phyloP scores from a whole-genome alignment of 2,329 filamentous ascomycete genomes.

The Cladophialophora psammophila region DNA sequence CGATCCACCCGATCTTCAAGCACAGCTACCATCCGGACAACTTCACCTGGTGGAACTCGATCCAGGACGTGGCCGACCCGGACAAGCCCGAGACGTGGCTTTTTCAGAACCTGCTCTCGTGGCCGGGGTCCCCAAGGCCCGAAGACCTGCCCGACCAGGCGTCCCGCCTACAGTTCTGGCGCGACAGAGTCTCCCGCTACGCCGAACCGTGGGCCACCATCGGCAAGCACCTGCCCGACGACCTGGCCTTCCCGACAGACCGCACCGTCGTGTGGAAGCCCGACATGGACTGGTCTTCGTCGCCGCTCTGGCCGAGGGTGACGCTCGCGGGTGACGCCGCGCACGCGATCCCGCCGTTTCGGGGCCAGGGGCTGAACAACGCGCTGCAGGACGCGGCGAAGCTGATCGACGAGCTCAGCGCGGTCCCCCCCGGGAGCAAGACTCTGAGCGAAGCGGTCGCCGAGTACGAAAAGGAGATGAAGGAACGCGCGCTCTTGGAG shows the following conservation, averaged over 20 bases:
- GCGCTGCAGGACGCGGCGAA: constrained; percentile 62
- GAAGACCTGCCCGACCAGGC: constrained; percentile 27
- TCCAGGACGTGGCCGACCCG: constrained; percentile 28
- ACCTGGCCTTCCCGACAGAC: constrained; percentile 30
- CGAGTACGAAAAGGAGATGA: constrained; percentile 48
- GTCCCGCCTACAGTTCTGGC: constrained; percentile 32
- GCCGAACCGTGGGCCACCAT: constrained; percentile 25
- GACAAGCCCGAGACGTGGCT: constrained; percentile 27
- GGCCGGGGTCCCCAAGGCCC: constrained; percentile 18
- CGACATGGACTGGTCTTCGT: constrained; percentile 38
- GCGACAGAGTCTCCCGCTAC: constrained; percentile 21
- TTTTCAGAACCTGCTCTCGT: constrained; percentile 28
- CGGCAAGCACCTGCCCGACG: constrained; percentile 28
- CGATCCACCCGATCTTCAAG: constrained; percentile 32
- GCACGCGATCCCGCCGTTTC: constrained; percentile 67
- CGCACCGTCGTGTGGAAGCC: constrained; percentile 37
- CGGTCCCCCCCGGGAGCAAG: neutral
- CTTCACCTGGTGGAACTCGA: constrained; percentile 6
- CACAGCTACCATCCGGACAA: constrained; percentile 26
- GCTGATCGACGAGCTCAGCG: constrained; percentile 44
- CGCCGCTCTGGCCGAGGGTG: constrained; percentile 44
- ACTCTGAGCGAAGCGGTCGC: constrained; percentile 38
- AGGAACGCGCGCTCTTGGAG: constrained; percentile 52
- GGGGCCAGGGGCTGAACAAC: constrained; percentile 66
- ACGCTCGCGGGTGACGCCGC: constrained; percentile 67